phyloP scores from a whole-genome alignment of 2,329 filamentous ascomycete genomes.

The Achaetomium macrosporum region DNA sequence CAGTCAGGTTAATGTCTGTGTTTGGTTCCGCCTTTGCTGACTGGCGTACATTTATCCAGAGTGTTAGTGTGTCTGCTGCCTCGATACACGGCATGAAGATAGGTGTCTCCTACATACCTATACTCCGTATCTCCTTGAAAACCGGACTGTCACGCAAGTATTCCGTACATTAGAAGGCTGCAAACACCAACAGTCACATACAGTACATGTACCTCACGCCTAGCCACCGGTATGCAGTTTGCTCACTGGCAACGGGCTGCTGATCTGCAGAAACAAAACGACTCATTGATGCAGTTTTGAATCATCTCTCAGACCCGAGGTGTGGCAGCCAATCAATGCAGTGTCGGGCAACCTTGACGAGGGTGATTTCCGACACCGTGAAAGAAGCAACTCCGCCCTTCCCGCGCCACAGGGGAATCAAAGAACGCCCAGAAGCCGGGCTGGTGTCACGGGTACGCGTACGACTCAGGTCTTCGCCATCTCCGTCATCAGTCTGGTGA shows the following conservation, averaged over 20 bases:
- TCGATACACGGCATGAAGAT: no score
- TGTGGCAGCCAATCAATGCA: conserved; percentile 22
- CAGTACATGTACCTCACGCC: not conserved
- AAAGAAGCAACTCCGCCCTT: not conserved
- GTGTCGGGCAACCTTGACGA: not conserved
- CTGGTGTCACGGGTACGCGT: not conserved
- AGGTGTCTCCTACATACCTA: no score
- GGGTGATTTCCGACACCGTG: not conserved
- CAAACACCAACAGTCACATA: not conserved
- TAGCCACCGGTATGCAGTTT: conserved; percentile 3
- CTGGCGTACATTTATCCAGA: no score
- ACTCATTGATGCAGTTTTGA: conserved; percentile 15
- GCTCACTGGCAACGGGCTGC: not conserved
- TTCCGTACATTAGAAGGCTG: not conserved
- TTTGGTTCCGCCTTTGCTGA: no score
- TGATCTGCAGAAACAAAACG: conserved; percentile 20
- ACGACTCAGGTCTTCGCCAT: no score
- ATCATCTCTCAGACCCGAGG: conserved; percentile 12
- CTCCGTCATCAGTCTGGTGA: no score
- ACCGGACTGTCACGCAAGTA: no score
- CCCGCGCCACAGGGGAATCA: not conserved
- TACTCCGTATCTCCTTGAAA: no score
- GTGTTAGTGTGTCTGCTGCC: no score
- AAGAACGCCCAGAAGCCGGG: not conserved
- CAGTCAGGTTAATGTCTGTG: no score